Evolutionary conservation across 495 filamentous ascomycete species (phyloP), one percentile per base, ranked within the genome.

Genomic region (Friedmanniomyces simplex): DNA sequence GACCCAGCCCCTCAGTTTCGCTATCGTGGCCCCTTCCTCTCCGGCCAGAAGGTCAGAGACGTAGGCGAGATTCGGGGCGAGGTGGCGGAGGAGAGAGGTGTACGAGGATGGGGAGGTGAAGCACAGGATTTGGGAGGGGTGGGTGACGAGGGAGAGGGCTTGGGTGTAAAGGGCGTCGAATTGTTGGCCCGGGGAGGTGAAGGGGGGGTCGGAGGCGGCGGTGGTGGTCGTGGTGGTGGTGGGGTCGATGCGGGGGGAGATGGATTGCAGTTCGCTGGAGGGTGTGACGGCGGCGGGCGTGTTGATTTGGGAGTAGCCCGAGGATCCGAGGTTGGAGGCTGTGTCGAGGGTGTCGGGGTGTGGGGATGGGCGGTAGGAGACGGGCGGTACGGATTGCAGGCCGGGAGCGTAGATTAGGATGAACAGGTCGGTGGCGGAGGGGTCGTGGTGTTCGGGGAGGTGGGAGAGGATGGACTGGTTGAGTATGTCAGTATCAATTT

Each of bases 401-500:
- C 77, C 79, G 0, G 90, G 90, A 13, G 87, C 82, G 67, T 95
- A 94, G 67, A 96, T 94, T 55, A 96, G 77, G 50, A 95, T 76
- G 59, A 95, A 93, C 32, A 95, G 76, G 61, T 85, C 83, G 46
- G 81, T 78, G 25, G 76, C 82, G 47, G 80, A 79, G 57, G 79
- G 73, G 62, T 93, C 81, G 51, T 82, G 79, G 50, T 86, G 81
- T 61, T 80, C 77, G 12, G 87, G 88, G 52, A 96, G 83, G 69
- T 95, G 87, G 16, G 88, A 93, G 30, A 96, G 80, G 62, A 96
- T 85, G 25, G 90, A 93, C 89, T 96, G 62, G 10, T 32, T 36
- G 26, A 32, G 28, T 10, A 10, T 3, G 28, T 32, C 28, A 32
- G 28, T 32, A 25, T 39, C 54, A 47, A 37, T 65, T 22, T n/a